Evolutionary conservation across 2,329 filamentous ascomycete genomes (phyloP).

Genomic region (Arthrocladium fulminans): DNA sequence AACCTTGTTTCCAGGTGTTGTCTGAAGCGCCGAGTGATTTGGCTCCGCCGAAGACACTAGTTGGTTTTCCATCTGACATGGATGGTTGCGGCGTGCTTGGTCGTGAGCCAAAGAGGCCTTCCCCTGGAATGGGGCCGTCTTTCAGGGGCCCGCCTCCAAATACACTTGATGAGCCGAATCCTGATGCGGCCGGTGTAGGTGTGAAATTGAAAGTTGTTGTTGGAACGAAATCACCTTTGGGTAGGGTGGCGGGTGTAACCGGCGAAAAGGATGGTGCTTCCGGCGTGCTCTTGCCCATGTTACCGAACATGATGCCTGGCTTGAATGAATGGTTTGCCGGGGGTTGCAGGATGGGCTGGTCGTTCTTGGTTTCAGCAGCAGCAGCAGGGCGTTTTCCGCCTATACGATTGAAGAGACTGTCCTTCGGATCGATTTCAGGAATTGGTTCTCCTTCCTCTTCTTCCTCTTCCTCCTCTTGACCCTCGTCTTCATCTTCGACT

Average conservation of each 20-base stretch:
- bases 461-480: conserved; percentile 16
- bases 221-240: conserved; percentile 17
- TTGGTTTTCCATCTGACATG: conserved; percentile 6
- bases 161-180: conserved; percentile 16
- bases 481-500: conserved; percentile 12
- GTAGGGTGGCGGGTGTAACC: conserved; percentile 13
- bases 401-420: conserved; percentile 22
- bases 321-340: conserved; percentile 24
- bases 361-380: conserved; percentile 9
- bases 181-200: conserved; percentile 12
- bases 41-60: conserved; percentile 11
- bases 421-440: conserved; percentile 13
- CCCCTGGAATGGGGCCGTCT: conserved; percentile 19
- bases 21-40: conserved; percentile 25
- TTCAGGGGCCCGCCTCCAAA: conserved; percentile 17
- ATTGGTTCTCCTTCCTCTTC: conserved; percentile 11
- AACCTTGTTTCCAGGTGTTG: conserved; percentile 41
- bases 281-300: conserved; percentile 23
- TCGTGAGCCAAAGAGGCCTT: conserved; percentile 26
- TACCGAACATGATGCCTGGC: conserved; percentile 31
- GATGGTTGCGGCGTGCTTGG: conserved; percentile 21
- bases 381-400: conserved; percentile 8
- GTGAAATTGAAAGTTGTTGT: conserved; percentile 20
- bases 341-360: conserved; percentile 24
- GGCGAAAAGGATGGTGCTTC: conserved; percentile 18